Percentiles rank a stretch among this genome's conserved stretches.
Conservation (phyloP, 805 yeast species). For the Saturnispora hagleri region DNA sequence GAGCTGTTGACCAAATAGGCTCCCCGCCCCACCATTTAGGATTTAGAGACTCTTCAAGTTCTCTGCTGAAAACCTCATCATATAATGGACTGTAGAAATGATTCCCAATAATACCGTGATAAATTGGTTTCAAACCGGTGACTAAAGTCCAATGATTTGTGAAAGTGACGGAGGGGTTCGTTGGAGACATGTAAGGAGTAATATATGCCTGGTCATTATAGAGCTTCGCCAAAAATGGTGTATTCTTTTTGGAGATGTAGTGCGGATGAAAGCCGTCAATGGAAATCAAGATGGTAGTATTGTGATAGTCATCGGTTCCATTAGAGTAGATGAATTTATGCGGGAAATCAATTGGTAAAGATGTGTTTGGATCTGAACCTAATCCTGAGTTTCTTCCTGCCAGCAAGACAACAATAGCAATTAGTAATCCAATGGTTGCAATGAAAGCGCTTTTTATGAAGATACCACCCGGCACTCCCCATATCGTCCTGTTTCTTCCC, state of each 20-base stretch:
- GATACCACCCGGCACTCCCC: background rate
- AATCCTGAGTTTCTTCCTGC: background rate
- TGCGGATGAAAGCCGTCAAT: conserved; percentile 91
- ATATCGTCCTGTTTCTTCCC: background rate
- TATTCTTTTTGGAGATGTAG: conserved; percentile 51
- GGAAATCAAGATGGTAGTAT: conserved; percentile 75
- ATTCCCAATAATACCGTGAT: conserved; percentile 84
- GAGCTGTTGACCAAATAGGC: conserved; percentile 79
- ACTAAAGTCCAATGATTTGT: conserved; percentile 90
- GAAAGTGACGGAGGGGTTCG: conserved; percentile 83
- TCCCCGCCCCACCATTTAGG: conserved; percentile 83
- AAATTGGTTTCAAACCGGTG: conserved; percentile 76
- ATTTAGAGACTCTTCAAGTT: conserved; percentile 41
- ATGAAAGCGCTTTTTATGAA: background rate
- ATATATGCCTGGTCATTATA: conserved; percentile 43
- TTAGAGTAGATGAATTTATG: conserved; percentile 33
- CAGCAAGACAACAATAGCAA: conserved; percentile 4
- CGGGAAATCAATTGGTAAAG: background rate
- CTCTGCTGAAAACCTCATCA: conserved; percentile 52
- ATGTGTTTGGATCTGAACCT: background rate
- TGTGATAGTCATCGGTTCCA: conserved; percentile 60
- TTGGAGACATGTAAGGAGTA: conserved; percentile 79
- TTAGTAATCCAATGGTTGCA: conserved; percentile 1
- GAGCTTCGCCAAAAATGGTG: conserved; percentile 64
- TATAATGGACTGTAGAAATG: conserved; percentile 58